These are phyloP conservation scores for Trypanosoma conorhini DNA, from an alignment of 208 protist species.

Conservation along the genomic window DNA sequence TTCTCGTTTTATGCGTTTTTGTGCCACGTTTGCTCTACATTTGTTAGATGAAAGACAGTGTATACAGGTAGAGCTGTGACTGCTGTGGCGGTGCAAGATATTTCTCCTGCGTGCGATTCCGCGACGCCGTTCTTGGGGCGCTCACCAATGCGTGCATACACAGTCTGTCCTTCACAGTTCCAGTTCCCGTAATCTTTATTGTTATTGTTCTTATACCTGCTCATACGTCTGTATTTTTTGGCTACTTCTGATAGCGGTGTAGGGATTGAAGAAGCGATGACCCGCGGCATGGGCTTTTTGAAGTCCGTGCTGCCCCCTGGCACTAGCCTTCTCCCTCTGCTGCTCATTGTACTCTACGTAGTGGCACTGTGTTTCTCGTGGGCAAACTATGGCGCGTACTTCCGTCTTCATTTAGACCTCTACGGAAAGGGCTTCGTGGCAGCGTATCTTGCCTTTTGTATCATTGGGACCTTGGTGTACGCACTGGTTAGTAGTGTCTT, in stretches of 20 bases:
- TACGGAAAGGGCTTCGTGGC: conserved; percentile 29
- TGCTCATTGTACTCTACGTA: conserved; percentile 51
- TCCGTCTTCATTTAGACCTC: conserved; percentile 34
- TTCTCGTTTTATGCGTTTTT: no score
- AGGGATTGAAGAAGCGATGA: not conserved
- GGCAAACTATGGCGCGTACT: conserved; percentile 45
- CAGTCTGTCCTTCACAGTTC: no score
- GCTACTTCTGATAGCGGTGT: not conserved
- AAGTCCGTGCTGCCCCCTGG: conserved; percentile 25
- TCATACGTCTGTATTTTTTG: conserved; percentile 1
- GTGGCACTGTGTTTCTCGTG: conserved; percentile 37
- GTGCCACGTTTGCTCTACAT: no score
- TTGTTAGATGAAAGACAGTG: no score
- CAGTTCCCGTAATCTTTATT: no score
- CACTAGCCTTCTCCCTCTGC: conserved; percentile 33
- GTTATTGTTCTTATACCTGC: no score
- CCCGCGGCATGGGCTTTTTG: conserved; percentile 9
- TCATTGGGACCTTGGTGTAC: conserved; percentile 43
- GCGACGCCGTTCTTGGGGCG: no score
- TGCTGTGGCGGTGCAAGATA: no score
- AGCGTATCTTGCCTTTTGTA: conserved; percentile 56
- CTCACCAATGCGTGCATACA: no score
- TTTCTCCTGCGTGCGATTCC: no score
- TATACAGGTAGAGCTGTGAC: no score
- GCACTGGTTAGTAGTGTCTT: conserved; percentile 51